phyloP scores from a whole-genome alignment of 441 rosid species.

The California macrophylla region DNA sequence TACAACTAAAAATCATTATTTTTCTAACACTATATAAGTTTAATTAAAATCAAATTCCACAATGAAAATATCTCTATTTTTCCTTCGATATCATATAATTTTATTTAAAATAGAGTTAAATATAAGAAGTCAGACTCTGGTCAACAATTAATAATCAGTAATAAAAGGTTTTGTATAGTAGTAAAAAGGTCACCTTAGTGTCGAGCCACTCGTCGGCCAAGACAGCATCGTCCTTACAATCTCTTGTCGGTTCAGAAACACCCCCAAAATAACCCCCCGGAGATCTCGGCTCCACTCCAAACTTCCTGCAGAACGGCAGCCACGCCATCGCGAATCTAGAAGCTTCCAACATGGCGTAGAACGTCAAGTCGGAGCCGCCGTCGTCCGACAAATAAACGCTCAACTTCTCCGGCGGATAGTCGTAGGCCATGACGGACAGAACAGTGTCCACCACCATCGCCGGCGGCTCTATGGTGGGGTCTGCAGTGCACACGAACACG shows the following conservation, averaged over 20 bases:
- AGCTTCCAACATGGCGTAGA: slow-evolving; percentile 13
- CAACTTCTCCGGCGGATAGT: slow-evolving; percentile 15
- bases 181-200: background rate
- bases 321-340: slow-evolving; percentile 9
- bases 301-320: slow-evolving; percentile 18
- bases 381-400: slow-evolving; percentile 15
- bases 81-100: too few relatives aligned
- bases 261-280: slow-evolving; percentile 15
- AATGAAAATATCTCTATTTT: too few relatives aligned
- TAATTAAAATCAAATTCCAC: too few relatives aligned
- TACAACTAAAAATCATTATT: too few relatives aligned
- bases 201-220: background rate
- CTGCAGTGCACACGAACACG: slow-evolving; percentile 19
- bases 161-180: too few relatives aligned
- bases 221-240: background rate
- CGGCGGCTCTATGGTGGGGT: slow-evolving; percentile 20
- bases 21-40: too few relatives aligned
- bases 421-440: slow-evolving; percentile 17
- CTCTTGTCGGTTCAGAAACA: background rate
- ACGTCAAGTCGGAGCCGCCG: slow-evolving; percentile 13
- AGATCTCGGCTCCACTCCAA: slow-evolving; percentile 5
- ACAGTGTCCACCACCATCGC: slow-evolving; percentile 12
- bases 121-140: too few relatives aligned
- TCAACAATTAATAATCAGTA: too few relatives aligned
- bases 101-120: too few relatives aligned